Evolutionary conservation across 495 filamentous ascomycete genomes (phyloP).

Genomic region (Lasiosphaeriaceae sp.): DNA sequence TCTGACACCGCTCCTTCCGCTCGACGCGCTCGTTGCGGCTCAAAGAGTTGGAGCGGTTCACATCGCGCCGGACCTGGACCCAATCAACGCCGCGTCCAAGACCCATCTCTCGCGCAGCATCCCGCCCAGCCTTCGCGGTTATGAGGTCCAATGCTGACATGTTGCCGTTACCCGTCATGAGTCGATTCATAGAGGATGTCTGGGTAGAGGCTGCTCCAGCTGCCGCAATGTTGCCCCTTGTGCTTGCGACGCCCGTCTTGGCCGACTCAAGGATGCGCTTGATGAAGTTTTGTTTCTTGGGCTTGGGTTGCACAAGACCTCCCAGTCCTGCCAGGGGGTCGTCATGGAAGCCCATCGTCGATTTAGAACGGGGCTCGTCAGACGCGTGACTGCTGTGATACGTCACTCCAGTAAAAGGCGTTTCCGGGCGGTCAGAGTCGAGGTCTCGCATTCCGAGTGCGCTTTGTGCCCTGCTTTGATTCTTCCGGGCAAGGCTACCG

Average conservation of each 20-base stretch:
- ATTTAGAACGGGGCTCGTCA: constrained; percentile 42
- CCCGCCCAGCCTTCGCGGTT: constrained; percentile 32
- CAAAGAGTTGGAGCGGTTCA: constrained; percentile 89
- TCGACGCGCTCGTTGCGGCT: constrained; percentile 84
- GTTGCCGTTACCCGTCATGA: constrained; percentile 47
- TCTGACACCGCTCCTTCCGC: constrained; percentile 85
- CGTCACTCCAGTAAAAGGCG: constrained; percentile 70
- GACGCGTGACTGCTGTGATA: constrained; percentile 86
- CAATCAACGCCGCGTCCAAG: constrained; percentile 69
- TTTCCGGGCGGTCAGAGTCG: constrained; percentile 58
- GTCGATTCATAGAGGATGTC: constrained; percentile 21
- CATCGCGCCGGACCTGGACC: constrained; percentile 92
- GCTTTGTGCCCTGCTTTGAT: constrained; percentile 47
- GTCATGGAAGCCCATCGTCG: constrained; percentile 43
- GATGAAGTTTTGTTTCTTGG: constrained; percentile 91
- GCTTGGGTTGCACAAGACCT: constrained; percentile 71
- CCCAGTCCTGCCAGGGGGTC: constrained; percentile 52
- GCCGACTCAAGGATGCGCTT: constrained; percentile 94
- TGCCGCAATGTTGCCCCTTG: constrained; percentile 76
- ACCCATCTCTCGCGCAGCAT: constrained; percentile 64
- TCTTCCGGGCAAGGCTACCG: constrained; percentile 80
- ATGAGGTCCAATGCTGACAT: constrained; percentile 40
- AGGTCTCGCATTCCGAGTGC: constrained; percentile 49
- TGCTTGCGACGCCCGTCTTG: constrained; percentile 87
- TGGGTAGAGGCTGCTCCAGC: constrained; percentile 46